phyloP scores from a whole-genome alignment of 495 filamentous ascomycete species.

The Neurospora terricola region DNA sequence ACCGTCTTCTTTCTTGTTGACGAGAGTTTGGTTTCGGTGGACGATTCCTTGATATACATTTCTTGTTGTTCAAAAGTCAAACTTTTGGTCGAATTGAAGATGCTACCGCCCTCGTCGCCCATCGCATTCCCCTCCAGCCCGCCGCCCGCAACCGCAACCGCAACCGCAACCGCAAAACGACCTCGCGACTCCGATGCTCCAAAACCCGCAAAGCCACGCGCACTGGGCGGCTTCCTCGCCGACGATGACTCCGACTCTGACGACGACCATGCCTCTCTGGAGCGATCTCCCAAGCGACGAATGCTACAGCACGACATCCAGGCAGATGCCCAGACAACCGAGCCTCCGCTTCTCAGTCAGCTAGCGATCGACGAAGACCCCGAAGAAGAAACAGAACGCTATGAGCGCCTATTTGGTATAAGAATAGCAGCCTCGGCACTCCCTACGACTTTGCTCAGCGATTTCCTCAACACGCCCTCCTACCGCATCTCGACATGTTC shows the following conservation, averaged over 20 bases:
- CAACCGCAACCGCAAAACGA: constrained; percentile 34
- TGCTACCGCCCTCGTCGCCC: constrained; percentile 49
- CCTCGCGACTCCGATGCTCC: constrained; percentile 11
- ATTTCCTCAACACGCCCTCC: constrained; percentile 10
- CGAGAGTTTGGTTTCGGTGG: background rate
- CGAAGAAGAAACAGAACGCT: constrained; percentile 17
- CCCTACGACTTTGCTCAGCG: constrained; percentile 1
- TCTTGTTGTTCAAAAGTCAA: background rate
- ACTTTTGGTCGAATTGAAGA: background rate
- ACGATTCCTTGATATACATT: background rate
- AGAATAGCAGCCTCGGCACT: background rate
- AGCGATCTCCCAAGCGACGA: constrained; percentile 31
- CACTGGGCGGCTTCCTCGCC: constrained; percentile 31
- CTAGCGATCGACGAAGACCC: constrained; percentile 7
- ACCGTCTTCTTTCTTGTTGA: background rate
- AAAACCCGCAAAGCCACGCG: constrained; percentile 18
- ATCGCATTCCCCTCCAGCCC: constrained; percentile 47
- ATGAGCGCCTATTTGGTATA: constrained; percentile 17
- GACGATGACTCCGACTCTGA: constrained; percentile 38
- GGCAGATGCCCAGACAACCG: background rate
- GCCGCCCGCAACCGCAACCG: constrained; percentile 33
- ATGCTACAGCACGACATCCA: constrained; percentile 15
- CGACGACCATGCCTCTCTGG: constrained; percentile 15
- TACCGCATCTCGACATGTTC: constrained; percentile 54
- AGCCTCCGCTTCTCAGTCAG: constrained; percentile 4